These are phyloP conservation scores for Tricladium varicosporioides DNA, from an alignment of 2,329 filamentous ascomycete species.

Conservation along the genomic window DNA sequence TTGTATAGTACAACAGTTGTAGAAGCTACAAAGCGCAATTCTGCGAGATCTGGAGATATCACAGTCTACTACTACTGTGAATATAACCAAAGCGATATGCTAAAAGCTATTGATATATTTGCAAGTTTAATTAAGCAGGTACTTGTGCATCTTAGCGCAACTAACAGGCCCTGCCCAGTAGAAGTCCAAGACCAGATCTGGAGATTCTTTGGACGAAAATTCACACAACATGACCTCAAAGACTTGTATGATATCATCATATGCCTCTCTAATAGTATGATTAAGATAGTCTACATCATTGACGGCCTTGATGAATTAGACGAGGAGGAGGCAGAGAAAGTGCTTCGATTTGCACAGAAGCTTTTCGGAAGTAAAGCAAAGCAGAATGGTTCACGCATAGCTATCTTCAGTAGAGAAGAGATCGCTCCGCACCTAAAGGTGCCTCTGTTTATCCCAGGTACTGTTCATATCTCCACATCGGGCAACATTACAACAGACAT, in stretches of 20 bases:
- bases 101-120: neutral
- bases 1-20: neutral
- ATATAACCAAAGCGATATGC: neutral
- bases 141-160: neutral
- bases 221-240: neutral
- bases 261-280: neutral
- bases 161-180: neutral
- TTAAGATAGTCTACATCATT: neutral
- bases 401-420: neutral
- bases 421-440: neutral
- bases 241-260: neutral
- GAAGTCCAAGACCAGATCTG: neutral
- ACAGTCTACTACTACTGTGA: neutral
- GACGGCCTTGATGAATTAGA: neutral
- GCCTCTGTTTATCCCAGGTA: neutral
- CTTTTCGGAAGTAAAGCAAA: neutral
- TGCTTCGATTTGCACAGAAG: neutral
- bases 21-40: neutral
- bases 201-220: neutral
- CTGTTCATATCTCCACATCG: neutral
- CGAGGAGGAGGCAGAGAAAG: neutral
- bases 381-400: neutral
- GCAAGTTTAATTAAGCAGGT: neutral
- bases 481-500: neutral
- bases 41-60: neutral